A percentile compares a stretch with the other conserved stretches of the same genome.
Conservation (phyloP, 371 early-diverging fungal genomes). For the Funneliformis caledonium region DNA sequence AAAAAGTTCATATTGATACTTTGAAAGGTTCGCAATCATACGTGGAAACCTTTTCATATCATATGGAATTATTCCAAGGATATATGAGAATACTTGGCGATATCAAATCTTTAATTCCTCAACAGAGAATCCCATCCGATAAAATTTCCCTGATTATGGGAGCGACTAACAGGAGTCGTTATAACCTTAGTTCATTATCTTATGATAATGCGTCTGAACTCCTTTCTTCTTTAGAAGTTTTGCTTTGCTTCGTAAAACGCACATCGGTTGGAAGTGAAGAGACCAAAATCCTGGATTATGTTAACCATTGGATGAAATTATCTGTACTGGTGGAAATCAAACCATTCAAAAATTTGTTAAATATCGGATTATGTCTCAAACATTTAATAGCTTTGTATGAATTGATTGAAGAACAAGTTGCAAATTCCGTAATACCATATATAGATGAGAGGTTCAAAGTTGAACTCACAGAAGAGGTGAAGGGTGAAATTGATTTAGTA, state of each 20-base stretch:
- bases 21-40: slow-evolving; percentile 21
- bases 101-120: slow-evolving; percentile 36
- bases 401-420: slow-evolving; percentile 37
- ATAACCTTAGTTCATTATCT: not conserved
- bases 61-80: slow-evolving; percentile 38
- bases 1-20: slow-evolving; percentile 36
- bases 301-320: slow-evolving; percentile 41
- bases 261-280: slow-evolving; percentile 27
- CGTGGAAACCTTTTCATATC: slow-evolving; percentile 38
- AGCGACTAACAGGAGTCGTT: not conserved
- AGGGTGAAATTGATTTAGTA: not conserved
- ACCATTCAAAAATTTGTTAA: not conserved
- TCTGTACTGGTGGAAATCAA: slow-evolving; percentile 5
- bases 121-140: slow-evolving; percentile 17
- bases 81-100: slow-evolving; percentile 28
- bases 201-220: slow-evolving; percentile 38
- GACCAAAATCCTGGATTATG: slow-evolving; percentile 33
- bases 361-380: slow-evolving; percentile 8
- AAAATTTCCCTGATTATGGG: slow-evolving; percentile 12
- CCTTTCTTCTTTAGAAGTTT: slow-evolving; percentile 38
- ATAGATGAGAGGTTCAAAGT: slow-evolving; percentile 28
- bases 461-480: not conserved
- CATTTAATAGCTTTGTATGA: slow-evolving; percentile 41
- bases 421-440: slow-evolving; percentile 24
- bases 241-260: slow-evolving; percentile 40